A percentile compares a stretch with the other conserved stretches of the same genome.
phyloP scores from a whole-genome alignment of 1,139 yeast genomes.

The Martiniozyma asiatica region DNA sequence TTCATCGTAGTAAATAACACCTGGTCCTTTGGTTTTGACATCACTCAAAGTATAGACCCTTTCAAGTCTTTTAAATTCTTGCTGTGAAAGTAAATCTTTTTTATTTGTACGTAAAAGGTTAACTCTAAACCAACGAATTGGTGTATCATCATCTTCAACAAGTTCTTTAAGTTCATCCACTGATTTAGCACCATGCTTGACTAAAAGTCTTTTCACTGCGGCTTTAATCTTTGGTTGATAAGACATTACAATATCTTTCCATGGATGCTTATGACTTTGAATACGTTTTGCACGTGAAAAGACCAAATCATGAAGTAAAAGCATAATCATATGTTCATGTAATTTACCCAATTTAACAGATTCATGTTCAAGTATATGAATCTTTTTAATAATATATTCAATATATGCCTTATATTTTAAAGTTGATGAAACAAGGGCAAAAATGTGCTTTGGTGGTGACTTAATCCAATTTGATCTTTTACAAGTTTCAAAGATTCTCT shows the following conservation, averaged over 20 bases:
- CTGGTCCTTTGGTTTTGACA: slow-evolving; percentile 30
- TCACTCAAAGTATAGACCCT: slow-evolving; percentile 36
- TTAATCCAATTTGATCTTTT: slow-evolving; percentile 30
- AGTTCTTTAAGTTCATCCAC: slow-evolving; percentile 31
- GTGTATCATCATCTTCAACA: slow-evolving; percentile 58
- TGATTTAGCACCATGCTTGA: slow-evolving; percentile 48
- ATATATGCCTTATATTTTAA: slow-evolving; percentile 57
- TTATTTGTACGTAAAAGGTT: slow-evolving; percentile 43
- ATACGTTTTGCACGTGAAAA: slow-evolving; percentile 70
- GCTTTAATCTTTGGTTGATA: slow-evolving; percentile 75
- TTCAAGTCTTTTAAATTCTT: slow-evolving; percentile 35
- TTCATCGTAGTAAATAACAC: slow-evolving; percentile 56
- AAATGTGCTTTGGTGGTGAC: slow-evolving; percentile 69
- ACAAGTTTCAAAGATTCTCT: slow-evolving; percentile 50
- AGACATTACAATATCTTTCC: slow-evolving; percentile 68
- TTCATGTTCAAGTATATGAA: slow-evolving; percentile 44
- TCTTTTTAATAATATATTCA: slow-evolving; percentile 46
- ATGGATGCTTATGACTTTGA: slow-evolving; percentile 79
- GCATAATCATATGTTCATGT: slow-evolving; percentile 38
- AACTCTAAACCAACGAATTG: slow-evolving; percentile 80
- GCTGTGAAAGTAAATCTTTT: slow-evolving; percentile 31
- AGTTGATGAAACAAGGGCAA: slow-evolving; percentile 72
- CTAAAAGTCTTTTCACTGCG: slow-evolving; percentile 66
- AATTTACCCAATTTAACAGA: slow-evolving; percentile 27
- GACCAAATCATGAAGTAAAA: slow-evolving; percentile 72